Base-by-base conservation (phyloP, 164 flowering plant species). In the Warburgia ugandensis region DNA sequence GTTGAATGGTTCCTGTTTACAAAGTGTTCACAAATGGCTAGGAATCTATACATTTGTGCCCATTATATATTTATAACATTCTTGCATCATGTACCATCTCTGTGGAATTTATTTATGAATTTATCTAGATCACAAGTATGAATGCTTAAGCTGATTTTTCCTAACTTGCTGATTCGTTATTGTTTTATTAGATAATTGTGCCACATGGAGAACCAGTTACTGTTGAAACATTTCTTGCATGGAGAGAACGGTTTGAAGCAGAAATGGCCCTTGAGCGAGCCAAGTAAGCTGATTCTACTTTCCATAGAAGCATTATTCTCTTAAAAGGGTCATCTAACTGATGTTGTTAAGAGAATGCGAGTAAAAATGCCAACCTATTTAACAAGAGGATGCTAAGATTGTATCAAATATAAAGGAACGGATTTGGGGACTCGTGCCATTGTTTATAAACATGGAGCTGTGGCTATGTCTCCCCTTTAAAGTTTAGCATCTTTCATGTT, bases 201-300 rank as follows among this genome's bases (percentile, higher is more conserved):
- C 97, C 99, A 35, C 99, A 94, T 77, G 99, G 99, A 64, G 97
- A 94, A 65, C 77, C 95, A 20, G 97, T 94, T 47, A 94, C 99
- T n/a, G 73, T 94, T 64, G 94, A 94, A 2, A 78, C 94, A 49
- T 94, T 94, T 75, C 48, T 83, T 66, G 90, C 96, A 53, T 94
- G 97, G 99, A 83, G 97, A 69, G 99, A 89, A 53, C 79, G 95
- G 50, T 89, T 78, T 77, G 97, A 94, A 76, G 99, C 97, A 48
- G 99, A 89, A 67, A 55, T 89, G 65, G 99, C 97, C 14, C 73
- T 89, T 3, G 94, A 94, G 64, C 79, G 86, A 67, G 99, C 99
- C 66, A 94, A 94, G 99, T 94, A 77, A 81, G 94, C 38, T 29
- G 14, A 47, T 1, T 26, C 9, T 39, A 48, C 20, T 37, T 31